Base-by-base conservation (phyloP, 495 filamentous ascomycete species). In the Podospora anserina region DNA sequence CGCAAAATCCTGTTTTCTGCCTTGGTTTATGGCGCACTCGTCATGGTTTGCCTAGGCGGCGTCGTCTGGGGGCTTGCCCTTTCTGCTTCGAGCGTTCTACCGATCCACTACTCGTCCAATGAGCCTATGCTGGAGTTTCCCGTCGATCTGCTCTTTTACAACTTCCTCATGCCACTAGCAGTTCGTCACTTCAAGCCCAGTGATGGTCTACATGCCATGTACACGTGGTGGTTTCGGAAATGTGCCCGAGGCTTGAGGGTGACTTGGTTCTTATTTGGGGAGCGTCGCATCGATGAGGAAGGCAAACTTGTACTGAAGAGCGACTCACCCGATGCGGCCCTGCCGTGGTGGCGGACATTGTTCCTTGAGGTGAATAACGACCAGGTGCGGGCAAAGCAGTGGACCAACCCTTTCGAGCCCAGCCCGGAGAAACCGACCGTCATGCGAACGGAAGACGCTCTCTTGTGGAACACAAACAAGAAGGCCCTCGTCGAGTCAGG, bases 1-100 rank as follows among this genome's bases (percentile, higher is more conserved):
- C 89, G 94, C 34, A 99, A 99, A 81, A 99, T 99, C 44, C 86
- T 91, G 1, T 97, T 97, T 72, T 96, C 92, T 71, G 96, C 93
- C 30, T 84, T 99, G 53, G 95, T 99, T 4, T 99, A 99, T 73
- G 95, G 95, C 23, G 92, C 90, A 0, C 81, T 99, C 55, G 94
- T 99, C 61, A 89, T 97, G 26, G 80, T 98, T 16, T 98, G 95
- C 76, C 87, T 99, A 7, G 95, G 95, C 3, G 94, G 93, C 34
- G 93, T 99, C 13, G 93, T 99, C 5, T 99, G 95, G 95, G 88
- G 90, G n/a, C 81, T 99, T 20, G 82, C 87, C 44, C 85, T 85
- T 65, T 79, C 84, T 5, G 83, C 90, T 18, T 83, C 87, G 2
- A 86, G 82, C 61, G 87, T 97, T 61, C 85, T 99, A 39, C 95